Conservation (phyloP, 2,329 filamentous ascomycete species). For the Penicillium sp. region DNA sequence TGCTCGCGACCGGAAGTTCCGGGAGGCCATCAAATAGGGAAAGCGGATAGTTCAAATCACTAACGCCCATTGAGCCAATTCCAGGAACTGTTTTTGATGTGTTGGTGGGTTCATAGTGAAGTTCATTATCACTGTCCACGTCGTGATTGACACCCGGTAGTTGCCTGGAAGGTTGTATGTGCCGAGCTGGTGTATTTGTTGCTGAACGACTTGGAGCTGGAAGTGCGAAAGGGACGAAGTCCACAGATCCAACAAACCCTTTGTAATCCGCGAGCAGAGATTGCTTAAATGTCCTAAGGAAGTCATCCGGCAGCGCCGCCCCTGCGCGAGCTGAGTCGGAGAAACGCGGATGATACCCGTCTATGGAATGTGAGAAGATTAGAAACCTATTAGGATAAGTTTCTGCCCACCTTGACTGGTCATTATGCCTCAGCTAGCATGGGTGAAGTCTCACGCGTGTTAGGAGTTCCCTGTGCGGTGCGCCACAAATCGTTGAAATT, state of each 20-base stretch:
- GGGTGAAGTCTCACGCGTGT: background rate
- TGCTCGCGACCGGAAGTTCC: background rate
- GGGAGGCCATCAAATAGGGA: background rate
- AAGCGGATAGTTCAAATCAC: background rate
- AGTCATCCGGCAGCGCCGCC: background rate
- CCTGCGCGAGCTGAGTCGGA: background rate
- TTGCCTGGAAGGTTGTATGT: background rate
- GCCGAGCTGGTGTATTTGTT: background rate
- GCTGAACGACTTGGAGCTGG: background rate
- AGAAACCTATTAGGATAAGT: fast-evolving
- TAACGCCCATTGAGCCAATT: background rate
- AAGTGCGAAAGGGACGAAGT: background rate
- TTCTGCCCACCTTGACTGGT: background rate
- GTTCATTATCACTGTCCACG: background rate
- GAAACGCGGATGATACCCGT: background rate
- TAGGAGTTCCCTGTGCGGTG: background rate
- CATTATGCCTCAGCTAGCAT: background rate
- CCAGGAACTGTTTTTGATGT: background rate
- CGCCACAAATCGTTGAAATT: background rate
- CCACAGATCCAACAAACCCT: background rate
- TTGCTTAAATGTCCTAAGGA: background rate
- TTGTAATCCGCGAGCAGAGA: background rate
- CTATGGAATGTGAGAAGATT: background rate
- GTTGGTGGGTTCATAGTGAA: background rate
- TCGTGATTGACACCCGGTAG: background rate